These are phyloP conservation scores for Lachancea waltii DNA, from an alignment of 805 yeast genomes.

Conservation along the genomic window DNA sequence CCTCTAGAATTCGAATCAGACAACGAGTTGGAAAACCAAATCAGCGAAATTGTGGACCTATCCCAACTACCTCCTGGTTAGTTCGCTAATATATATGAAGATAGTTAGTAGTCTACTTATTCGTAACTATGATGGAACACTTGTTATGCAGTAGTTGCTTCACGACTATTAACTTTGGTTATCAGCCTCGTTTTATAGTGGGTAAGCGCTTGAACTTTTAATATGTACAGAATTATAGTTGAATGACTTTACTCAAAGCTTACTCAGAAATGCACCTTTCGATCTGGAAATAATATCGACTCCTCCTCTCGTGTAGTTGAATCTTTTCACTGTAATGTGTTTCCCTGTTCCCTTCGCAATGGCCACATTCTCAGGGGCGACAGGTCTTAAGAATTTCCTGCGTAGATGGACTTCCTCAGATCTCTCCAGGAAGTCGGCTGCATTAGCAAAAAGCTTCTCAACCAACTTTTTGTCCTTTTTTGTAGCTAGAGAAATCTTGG, in stretches of 20 bases:
- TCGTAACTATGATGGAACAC: no score
- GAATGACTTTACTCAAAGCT: slow-evolving; percentile 13
- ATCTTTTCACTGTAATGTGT: slow-evolving; percentile 49
- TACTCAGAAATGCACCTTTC: slow-evolving; percentile 41
- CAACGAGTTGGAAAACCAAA: slow-evolving; percentile 45
- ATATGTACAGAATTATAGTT: no score
- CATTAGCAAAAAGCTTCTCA: slow-evolving; percentile 36
- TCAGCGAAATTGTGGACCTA: slow-evolving; percentile 69
- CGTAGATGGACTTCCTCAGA: slow-evolving; percentile 38
- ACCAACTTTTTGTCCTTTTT: slow-evolving; percentile 36
- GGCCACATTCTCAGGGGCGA: slow-evolving; percentile 46
- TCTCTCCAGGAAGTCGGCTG: slow-evolving; percentile 25
- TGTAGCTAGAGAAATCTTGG: slow-evolving; percentile 8
- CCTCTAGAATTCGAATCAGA: slow-evolving; percentile 58
- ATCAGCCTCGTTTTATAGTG: no score
- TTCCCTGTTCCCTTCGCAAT: slow-evolving; percentile 37
- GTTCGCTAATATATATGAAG: neutral
- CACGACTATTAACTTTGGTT: no score
- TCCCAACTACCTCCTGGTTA: slow-evolving; percentile 94
- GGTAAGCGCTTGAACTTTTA: no score
- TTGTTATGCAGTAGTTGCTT: no score
- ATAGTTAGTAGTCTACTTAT: no score
- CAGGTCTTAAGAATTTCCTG: slow-evolving; percentile 47
- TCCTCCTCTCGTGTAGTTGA: slow-evolving; percentile 50
- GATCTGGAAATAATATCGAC: slow-evolving; percentile 51